Evolutionary conservation across 2,329 filamentous ascomycete species (phyloP).

Genomic region (Fusarium sp.): DNA sequence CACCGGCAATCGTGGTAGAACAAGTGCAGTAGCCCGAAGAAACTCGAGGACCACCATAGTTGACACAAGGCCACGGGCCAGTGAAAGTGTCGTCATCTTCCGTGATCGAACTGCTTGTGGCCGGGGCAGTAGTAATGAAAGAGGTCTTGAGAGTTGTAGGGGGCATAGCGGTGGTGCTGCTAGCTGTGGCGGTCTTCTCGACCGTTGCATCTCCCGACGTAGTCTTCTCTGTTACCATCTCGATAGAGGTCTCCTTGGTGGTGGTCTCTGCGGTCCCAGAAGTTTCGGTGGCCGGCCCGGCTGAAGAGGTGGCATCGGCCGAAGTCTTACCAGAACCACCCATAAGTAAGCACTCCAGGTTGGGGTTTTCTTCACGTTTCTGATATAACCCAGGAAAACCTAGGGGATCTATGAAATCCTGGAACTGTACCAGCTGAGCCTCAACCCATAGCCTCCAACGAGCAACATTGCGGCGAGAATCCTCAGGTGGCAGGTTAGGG

Average conservation of each 20-base stretch:
- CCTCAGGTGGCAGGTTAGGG: background rate
- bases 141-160: conserved; percentile 30
- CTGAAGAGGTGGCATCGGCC: conserved; percentile 1
- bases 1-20: conserved; percentile 22
- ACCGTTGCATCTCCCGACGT: background rate
- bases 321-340: background rate
- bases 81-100: conserved; percentile 5
- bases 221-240: background rate
- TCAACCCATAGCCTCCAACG: conserved; percentile 44
- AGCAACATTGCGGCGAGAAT: conserved; percentile 11
- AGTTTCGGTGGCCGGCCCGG: background rate
- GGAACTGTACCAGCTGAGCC: conserved; percentile 25
- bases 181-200: background rate
- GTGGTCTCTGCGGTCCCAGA: background rate
- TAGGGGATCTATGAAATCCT: conserved; percentile 19
- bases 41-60: conserved; percentile 29
- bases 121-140: conserved; percentile 10
- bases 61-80: conserved; percentile 22
- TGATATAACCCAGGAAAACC: background rate
- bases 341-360: conserved; percentile 19
- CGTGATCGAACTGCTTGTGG: background rate
- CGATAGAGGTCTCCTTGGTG: background rate
- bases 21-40: conserved; percentile 34
- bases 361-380: conserved; percentile 22
- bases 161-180: background rate